Evolutionary conservation across 78 protist genomes (phyloP).

Genomic region (Dictyostelium firmibasis): DNA sequence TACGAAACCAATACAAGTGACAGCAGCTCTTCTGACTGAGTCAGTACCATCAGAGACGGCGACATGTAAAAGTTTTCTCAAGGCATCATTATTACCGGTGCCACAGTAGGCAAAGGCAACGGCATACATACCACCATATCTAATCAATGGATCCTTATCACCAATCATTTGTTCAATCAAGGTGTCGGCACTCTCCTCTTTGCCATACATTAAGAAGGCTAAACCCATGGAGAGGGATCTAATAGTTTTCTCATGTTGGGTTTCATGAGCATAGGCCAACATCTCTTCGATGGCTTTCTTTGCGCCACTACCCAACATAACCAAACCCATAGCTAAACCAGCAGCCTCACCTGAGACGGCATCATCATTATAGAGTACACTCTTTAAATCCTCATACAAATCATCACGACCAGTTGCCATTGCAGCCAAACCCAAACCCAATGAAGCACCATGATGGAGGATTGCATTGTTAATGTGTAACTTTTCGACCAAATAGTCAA

Average conservation of each 20-base stretch:
- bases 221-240: constrained; percentile 94
- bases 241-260: constrained; percentile 98
- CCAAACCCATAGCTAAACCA: constrained; percentile 97
- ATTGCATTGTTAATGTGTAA: constrained; percentile 72
- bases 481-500: constrained; percentile 68
- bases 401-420: constrained; percentile 90
- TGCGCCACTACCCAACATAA: constrained; percentile 94
- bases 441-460: constrained; percentile 97
- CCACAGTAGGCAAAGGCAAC: constrained; percentile 98
- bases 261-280: constrained; percentile 96
- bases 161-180: constrained; percentile 87
- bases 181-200: constrained; percentile 89
- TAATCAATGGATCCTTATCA: constrained; percentile 87
- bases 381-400: constrained; percentile 87
- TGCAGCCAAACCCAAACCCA: constrained; percentile 97
- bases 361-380: constrained; percentile 81
- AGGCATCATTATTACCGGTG: constrained; percentile 92
- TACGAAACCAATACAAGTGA: constrained; percentile 96
- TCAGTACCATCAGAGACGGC: constrained; percentile 98
- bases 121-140: constrained; percentile 95
- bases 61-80: constrained; percentile 94
- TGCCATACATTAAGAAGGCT: constrained; percentile 92
- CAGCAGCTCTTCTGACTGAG: constrained; percentile 99
- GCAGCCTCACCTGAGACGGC: constrained; percentile 99
- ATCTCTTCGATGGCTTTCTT: constrained; percentile 88